Evolutionary conservation across 495 filamentous ascomycete genomes (phyloP).

Genomic region (Cetradonia linearis): DNA sequence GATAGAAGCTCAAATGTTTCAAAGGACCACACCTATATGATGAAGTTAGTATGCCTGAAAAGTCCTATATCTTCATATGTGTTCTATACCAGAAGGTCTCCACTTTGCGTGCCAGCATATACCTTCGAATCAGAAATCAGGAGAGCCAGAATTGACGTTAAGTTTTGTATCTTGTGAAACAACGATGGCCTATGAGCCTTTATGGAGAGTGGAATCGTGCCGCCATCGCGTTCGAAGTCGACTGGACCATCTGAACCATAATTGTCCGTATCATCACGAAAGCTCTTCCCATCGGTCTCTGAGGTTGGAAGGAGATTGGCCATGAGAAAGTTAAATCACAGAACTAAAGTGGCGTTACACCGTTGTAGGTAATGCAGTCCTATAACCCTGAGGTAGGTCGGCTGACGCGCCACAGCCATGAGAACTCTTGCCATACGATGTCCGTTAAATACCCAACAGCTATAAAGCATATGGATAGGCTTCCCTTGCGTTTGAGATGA

Average conservation of each 20-base stretch:
- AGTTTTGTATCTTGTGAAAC: constrained; percentile 58
- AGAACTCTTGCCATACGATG: too few species aligned
- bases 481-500: too few species aligned
- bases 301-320: constrained; percentile 9
- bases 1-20: constrained; percentile 69
- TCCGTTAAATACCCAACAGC: too few species aligned
- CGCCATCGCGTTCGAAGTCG: not conserved
- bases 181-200: constrained; percentile 38
- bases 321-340: constrained; percentile 11
- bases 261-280: constrained; percentile 3
- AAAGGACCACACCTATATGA: constrained; percentile 74
- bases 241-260: constrained; percentile 2
- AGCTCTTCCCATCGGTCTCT: not conserved
- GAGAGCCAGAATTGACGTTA: constrained; percentile 62
- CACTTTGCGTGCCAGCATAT: constrained; percentile 85
- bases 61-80: not conserved
- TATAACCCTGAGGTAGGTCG: too few species aligned
- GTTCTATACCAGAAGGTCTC: constrained; percentile 65
- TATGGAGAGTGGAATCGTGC: not conserved
- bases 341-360: too few species aligned
- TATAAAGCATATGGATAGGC: too few species aligned
- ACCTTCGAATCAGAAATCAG: constrained; percentile 52
- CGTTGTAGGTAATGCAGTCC: too few species aligned
- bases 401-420: too few species aligned
- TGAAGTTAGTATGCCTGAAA: constrained; percentile 14